Base-by-base conservation (phyloP, 768 basidiomycete genomes). In the Lactarius hatsudake region DNA sequence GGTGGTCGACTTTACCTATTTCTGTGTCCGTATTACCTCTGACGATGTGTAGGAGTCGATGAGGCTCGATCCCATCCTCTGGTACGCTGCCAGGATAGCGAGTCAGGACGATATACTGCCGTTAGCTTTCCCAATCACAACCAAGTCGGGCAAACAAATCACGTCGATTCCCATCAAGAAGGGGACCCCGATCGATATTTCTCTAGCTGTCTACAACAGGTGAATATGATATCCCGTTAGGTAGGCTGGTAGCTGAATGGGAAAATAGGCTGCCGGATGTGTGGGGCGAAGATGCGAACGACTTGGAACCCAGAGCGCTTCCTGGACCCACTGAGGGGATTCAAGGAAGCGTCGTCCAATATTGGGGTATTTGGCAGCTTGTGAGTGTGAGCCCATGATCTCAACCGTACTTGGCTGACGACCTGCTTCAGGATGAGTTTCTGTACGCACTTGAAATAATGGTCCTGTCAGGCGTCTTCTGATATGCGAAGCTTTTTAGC, bases 271-370 rank as follows among this genome's bases (percentile, higher is more conserved):
- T 61, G 13, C 51, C 48, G 15, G 53, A 45, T 18, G 51, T 62
- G 28, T 66, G 65, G 65, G 65, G 65, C n/a, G 30, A 30, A 18
- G 61, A 66, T 40, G 65, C 65, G 20, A 12, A 66, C 28, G 36
- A 45, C 20, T 65, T 65, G 64, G 64, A 43, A 51, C 7, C 64
- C 64, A 45, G 48, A 60, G 7, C 64, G 64, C 5, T 65, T 65
- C 59, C 48, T 65, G 9, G 54, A 65, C 20, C 32, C 58, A 1
- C 43, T 54, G 30, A 59, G 51, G 26, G 13, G 15, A 15, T 23
- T 26, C 23, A 26, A 42, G 42, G 23, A 32, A 17, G 59, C 34
- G 32, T 59, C 48, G n/a, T 59, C 58, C 15, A 59, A 45, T 15
- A 18, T 65, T 1, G 64, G 64, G 13, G 13, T 65, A 3, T 60